Evolutionary conservation across 2,329 filamentous ascomycete species (phyloP).

Genomic region (Tolypocladium endophyticum): DNA sequence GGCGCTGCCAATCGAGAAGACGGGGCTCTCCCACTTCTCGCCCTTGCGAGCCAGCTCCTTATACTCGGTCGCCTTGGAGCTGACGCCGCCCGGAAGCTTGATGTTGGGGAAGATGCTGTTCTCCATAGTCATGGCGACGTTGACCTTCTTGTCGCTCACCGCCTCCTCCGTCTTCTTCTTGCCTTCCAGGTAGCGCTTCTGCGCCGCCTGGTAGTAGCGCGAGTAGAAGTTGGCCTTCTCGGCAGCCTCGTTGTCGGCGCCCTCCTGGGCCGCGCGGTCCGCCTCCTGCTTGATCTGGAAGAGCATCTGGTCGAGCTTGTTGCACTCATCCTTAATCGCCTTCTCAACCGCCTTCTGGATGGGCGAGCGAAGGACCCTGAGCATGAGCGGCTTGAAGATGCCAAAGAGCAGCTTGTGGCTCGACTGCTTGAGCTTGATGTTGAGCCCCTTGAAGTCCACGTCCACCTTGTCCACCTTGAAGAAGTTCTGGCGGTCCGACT

Average conservation of each 20-base stretch:
- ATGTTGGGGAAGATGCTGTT: constrained; percentile 86
- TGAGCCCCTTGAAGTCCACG: constrained; percentile 70
- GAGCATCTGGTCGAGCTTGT: constrained; percentile 60
- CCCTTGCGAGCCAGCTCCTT: constrained; percentile 79
- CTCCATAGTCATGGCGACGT: constrained; percentile 50
- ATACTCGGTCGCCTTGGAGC: constrained; percentile 89
- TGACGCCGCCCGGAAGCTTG: constrained; percentile 71
- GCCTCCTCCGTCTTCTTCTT: constrained; percentile 63
- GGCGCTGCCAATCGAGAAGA: constrained; percentile 80
- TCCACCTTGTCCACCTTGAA: constrained; percentile 90
- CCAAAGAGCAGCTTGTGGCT: constrained; percentile 87
- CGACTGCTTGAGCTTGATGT: constrained; percentile 87
- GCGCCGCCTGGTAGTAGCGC: constrained; percentile 67
- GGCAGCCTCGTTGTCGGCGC: constrained; percentile 46
- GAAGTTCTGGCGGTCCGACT: constrained; percentile 67
- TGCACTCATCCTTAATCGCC: constrained; percentile 74
- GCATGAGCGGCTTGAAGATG: constrained; percentile 76
- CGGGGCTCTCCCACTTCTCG: constrained; percentile 86
- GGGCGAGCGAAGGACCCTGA: constrained; percentile 73
- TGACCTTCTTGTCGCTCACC: constrained; percentile 56
- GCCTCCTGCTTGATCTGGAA: constrained; percentile 78
- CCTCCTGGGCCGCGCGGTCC: constrained; percentile 56
- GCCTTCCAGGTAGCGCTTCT: constrained; percentile 62
- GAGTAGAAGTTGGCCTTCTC: constrained; percentile 75
- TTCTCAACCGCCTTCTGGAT: constrained; percentile 84